phyloP scores from a whole-genome alignment of 2,329 filamentous ascomycete genomes.

The Teratosphaeria epicoccoides region DNA sequence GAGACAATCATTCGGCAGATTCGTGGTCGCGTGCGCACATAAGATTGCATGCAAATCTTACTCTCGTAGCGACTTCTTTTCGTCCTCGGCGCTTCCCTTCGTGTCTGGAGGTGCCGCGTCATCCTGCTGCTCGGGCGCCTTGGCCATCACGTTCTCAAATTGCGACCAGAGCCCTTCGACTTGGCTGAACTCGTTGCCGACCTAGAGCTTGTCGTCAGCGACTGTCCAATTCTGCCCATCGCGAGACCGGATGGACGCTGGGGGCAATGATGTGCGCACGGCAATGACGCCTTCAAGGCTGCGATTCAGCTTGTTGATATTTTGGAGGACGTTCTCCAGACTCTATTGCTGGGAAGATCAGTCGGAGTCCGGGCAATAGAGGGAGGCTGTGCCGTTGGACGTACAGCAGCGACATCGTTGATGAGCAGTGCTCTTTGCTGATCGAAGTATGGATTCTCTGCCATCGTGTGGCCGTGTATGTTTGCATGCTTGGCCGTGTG shows the following conservation, averaged over 20 bases:
- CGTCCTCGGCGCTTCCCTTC: conserved; percentile 16
- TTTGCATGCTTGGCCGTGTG: no score
- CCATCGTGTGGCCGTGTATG: no score
- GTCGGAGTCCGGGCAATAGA: background rate
- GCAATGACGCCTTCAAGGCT: conserved; percentile 84
- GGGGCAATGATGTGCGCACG: conserved; percentile 38
- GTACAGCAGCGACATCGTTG: conserved; percentile 60
- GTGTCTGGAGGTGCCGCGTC: conserved; percentile 25
- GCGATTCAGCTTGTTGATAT: conserved; percentile 90
- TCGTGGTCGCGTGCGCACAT: background rate
- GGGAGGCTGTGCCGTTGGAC: conserved; percentile 1
- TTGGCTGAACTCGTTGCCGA: conserved; percentile 94
- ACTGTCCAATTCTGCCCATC: no score
- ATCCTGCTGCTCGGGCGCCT: conserved; percentile 40
- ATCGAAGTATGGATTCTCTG: conserved; percentile 53
- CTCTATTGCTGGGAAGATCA: conserved; percentile 39
- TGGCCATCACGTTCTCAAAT: conserved; percentile 92
- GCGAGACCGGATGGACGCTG: background rate
- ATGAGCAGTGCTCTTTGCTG: conserved; percentile 63
- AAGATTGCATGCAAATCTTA: no score
- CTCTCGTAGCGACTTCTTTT: background rate
- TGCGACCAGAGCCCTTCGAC: conserved; percentile 96
- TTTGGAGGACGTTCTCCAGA: conserved; percentile 84
- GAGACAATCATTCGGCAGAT: background rate
- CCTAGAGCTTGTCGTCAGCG: conserved; percentile 10